Conservation (phyloP, 2,329 filamentous ascomycete species). For the Chrysoporthe austroafricana region DNA sequence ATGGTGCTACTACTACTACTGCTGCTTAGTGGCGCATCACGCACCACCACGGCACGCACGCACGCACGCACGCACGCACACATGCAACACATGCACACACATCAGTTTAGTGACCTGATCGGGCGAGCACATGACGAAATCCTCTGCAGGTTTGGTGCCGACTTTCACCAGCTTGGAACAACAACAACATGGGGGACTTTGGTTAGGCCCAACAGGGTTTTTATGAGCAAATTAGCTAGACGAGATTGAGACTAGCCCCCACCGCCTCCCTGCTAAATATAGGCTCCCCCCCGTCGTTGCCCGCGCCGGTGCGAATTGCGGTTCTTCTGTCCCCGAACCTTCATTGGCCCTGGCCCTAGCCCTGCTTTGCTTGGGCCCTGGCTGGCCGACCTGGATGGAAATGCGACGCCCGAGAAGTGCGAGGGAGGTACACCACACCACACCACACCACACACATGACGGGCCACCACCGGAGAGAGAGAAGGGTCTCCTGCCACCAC, state of each 20-base stretch:
- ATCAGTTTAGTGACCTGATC: slow-evolving; percentile 7
- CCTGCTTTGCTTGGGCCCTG: too few species aligned
- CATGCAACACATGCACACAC: not conserved
- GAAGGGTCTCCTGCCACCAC: too few species aligned
- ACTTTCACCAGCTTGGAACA: not conserved
- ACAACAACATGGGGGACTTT: too few species aligned
- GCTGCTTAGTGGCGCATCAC: not conserved
- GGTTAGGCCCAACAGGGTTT: not conserved
- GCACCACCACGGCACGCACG: not conserved
- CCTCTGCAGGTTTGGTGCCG: not conserved
- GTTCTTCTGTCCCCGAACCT: too few species aligned
- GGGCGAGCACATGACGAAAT: not conserved
- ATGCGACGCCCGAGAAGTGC: too few species aligned
- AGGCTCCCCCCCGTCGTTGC: not conserved
- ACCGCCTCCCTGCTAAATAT: slow-evolving; percentile 1
- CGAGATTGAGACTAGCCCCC: slow-evolving; percentile 13
- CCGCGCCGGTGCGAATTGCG: too few species aligned
- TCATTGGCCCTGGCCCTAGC: not conserved
- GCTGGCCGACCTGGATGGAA: too few species aligned
- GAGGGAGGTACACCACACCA: too few species aligned
- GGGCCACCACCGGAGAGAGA: too few species aligned
- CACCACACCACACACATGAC: too few species aligned
- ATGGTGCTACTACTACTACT: not conserved
- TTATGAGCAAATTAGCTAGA: slow-evolving; percentile 1
- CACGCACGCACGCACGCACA: not conserved